phyloP scores from a whole-genome alignment of 2,329 filamentous ascomycete genomes.

The Cytospora mali region DNA sequence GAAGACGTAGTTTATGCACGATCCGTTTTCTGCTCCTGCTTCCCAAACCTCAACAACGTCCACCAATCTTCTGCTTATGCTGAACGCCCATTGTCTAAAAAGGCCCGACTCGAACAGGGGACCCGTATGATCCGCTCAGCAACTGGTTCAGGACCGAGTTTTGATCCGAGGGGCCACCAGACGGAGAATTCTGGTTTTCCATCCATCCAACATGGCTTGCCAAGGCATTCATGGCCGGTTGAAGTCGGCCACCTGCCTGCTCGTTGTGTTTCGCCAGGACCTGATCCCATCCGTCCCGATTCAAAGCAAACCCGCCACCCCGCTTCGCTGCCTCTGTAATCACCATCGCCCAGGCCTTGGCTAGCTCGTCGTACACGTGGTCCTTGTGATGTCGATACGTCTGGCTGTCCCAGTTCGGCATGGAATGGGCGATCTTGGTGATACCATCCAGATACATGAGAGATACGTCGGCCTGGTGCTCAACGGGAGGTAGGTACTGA shows the following conservation, averaged over 20 bases:
- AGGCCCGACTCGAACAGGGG: slow-evolving; percentile 64
- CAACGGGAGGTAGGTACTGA: slow-evolving; percentile 90
- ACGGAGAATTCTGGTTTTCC: slow-evolving; percentile 32
- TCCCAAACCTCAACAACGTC: neutral
- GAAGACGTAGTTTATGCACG: slow-evolving; percentile 6
- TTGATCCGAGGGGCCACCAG: slow-evolving; percentile 43
- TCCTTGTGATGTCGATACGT: slow-evolving; percentile 92
- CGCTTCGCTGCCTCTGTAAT: slow-evolving; percentile 89
- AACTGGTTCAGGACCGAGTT: slow-evolving; percentile 65
- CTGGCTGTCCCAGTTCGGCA: slow-evolving; percentile 89
- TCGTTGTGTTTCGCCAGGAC: slow-evolving; percentile 86
- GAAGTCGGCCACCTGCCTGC: slow-evolving; percentile 78
- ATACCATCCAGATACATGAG: slow-evolving; percentile 87
- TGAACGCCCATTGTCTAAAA: slow-evolving; percentile 48
- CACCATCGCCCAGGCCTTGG: slow-evolving; percentile 88
- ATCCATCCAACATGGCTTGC: slow-evolving; percentile 73
- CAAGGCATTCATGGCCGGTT: slow-evolving; percentile 78
- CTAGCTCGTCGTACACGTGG: slow-evolving; percentile 93
- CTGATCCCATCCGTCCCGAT: slow-evolving; percentile 92
- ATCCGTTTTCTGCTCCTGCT: neutral
- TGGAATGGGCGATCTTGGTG: slow-evolving; percentile 83
- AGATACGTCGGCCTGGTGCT: slow-evolving; percentile 80
- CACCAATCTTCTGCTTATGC: neutral
- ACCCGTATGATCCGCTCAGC: slow-evolving; percentile 61
- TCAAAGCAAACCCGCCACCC: slow-evolving; percentile 85